These are phyloP conservation scores for Talaromyces funiculosus DNA, from an alignment of 2,329 filamentous ascomycete genomes.

Conservation along the genomic window DNA sequence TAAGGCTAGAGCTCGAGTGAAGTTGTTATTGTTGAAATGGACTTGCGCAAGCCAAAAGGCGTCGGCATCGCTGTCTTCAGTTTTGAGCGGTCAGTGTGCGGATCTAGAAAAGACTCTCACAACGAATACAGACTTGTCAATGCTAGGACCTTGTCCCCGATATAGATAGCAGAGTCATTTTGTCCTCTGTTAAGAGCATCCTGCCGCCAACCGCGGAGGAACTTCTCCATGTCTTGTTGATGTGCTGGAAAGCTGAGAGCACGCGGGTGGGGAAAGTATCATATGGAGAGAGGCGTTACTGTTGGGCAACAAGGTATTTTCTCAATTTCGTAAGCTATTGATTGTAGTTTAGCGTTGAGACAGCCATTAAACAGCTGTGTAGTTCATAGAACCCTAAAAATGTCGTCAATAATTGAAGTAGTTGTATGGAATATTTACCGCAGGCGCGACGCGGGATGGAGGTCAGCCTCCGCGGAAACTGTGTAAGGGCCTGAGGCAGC, in stretches of 20 bases:
- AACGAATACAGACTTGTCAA: slow-evolving; percentile 65
- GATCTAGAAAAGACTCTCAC: background rate
- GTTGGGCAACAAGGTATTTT: background rate
- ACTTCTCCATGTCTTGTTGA: slow-evolving; percentile 68
- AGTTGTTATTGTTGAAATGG: slow-evolving; percentile 92
- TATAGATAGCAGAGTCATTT: slow-evolving; percentile 93
- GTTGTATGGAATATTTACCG: background rate
- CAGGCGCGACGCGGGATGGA: slow-evolving; percentile 11
- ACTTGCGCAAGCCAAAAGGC: slow-evolving; percentile 98
- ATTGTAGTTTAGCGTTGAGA: background rate
- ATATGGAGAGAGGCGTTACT: background rate
- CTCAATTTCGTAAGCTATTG: background rate
- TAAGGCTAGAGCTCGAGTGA: slow-evolving; percentile 82
- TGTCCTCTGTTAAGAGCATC: slow-evolving; percentile 94
- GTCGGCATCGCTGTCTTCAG: slow-evolving; percentile 79
- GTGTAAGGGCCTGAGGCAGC: background rate
- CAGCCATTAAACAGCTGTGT: background rate
- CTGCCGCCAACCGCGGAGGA: slow-evolving; percentile 88
- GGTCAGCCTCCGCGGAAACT: background rate
- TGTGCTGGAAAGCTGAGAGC: background rate
- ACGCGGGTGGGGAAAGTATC: slow-evolving; percentile 1
- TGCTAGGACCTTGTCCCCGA: slow-evolving; percentile 93
- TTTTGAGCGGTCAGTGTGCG: slow-evolving; percentile 8
- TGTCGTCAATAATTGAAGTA: background rate
- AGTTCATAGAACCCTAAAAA: background rate